Percentiles rank a stretch among this genome's conserved stretches.
These are phyloP conservation scores for Alternaria sp. DNA, from an alignment of 2,329 filamentous ascomycete species.

Conservation along the genomic window DNA sequence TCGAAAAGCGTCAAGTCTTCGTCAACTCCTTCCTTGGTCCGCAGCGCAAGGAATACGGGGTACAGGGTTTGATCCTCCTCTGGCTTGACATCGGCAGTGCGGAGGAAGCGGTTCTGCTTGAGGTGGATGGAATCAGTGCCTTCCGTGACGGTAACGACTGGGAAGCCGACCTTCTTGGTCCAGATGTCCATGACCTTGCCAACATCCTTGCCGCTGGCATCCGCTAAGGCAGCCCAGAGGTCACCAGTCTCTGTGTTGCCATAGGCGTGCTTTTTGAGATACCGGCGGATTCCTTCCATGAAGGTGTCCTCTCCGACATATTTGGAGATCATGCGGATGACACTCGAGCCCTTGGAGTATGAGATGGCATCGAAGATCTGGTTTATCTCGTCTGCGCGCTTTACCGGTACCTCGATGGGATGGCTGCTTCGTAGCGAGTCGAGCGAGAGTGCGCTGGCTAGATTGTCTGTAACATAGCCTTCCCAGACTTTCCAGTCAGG, in stretches of 20 bases:
- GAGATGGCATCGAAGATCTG: conserved; percentile 99
- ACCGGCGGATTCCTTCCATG: conserved; percentile 87
- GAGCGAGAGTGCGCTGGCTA: conserved; percentile 84
- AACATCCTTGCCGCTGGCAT: conserved; percentile 90
- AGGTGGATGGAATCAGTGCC: conserved; percentile 76
- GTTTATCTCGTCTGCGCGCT: conserved; percentile 94
- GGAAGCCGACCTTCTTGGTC: conserved; percentile 96
- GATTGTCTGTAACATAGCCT: conserved; percentile 88
- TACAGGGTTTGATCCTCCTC: conserved; percentile 89
- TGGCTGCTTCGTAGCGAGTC: conserved; percentile 94
- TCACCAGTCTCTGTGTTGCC: conserved; percentile 92
- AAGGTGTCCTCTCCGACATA: conserved; percentile 92
- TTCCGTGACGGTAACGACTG: conserved; percentile 86
- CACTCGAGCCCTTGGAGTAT: conserved; percentile 95
- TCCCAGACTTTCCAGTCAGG: conserved; percentile 99
- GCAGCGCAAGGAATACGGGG: conserved; percentile 86
- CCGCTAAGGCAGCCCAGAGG: conserved; percentile 84
- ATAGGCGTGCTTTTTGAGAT: conserved; percentile 96
- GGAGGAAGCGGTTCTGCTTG: conserved; percentile 93
- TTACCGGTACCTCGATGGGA: conserved; percentile 94
- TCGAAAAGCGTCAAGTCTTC: conserved; percentile 74
- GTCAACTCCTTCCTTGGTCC: conserved; percentile 82
- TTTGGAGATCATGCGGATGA: conserved; percentile 95
- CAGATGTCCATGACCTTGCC: conserved; percentile 91
- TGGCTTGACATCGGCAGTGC: conserved; percentile 90